phyloP scores from a whole-genome alignment of 345 rosid species.

The Gossypium herbaceum region DNA sequence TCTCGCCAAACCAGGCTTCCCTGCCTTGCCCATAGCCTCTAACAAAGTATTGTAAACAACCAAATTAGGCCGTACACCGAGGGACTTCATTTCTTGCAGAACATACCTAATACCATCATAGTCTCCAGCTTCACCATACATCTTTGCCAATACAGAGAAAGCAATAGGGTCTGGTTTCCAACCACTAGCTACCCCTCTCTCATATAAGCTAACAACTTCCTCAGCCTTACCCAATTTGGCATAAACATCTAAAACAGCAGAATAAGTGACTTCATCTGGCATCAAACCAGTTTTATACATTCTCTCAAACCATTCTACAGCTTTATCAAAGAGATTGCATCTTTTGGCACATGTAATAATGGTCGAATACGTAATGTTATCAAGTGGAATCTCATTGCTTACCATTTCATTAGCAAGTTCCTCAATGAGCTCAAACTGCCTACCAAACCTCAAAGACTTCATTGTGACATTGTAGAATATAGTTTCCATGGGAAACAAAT shows the following conservation, averaged over 20 bases:
- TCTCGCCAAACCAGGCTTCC: slow-evolving; percentile 87
- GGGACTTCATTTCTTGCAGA: slow-evolving; percentile 71
- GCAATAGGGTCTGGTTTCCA: slow-evolving; percentile 85
- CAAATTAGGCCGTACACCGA: slow-evolving; percentile 75
- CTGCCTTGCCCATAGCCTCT: slow-evolving; percentile 85
- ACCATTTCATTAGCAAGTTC: slow-evolving; percentile 83
- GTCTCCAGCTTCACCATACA: slow-evolving; percentile 90
- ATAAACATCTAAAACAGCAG: slow-evolving; percentile 78
- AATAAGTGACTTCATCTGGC: slow-evolving; percentile 96
- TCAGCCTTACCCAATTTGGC: slow-evolving; percentile 75
- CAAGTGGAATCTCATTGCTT: slow-evolving; percentile 63
- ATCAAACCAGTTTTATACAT: slow-evolving; percentile 87
- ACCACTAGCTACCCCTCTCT: slow-evolving; percentile 86
- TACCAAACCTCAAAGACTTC: slow-evolving; percentile 84
- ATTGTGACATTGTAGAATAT: slow-evolving; percentile 73
- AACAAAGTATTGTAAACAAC: slow-evolving; percentile 79
- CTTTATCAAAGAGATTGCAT: slow-evolving; percentile 64
- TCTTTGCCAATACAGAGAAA: slow-evolving; percentile 76
- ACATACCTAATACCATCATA: slow-evolving; percentile 94
- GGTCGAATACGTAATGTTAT: slow-evolving; percentile 92
- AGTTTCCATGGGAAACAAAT: slow-evolving; percentile 73
- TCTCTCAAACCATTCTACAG: slow-evolving; percentile 89
- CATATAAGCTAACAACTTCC: slow-evolving; percentile 83
- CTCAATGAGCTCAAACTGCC: slow-evolving; percentile 78
- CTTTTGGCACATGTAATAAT: slow-evolving; percentile 85